These are phyloP conservation scores for Penicillium malachiteum DNA, from an alignment of 495 filamentous ascomycete species.

Conservation along the genomic window DNA sequence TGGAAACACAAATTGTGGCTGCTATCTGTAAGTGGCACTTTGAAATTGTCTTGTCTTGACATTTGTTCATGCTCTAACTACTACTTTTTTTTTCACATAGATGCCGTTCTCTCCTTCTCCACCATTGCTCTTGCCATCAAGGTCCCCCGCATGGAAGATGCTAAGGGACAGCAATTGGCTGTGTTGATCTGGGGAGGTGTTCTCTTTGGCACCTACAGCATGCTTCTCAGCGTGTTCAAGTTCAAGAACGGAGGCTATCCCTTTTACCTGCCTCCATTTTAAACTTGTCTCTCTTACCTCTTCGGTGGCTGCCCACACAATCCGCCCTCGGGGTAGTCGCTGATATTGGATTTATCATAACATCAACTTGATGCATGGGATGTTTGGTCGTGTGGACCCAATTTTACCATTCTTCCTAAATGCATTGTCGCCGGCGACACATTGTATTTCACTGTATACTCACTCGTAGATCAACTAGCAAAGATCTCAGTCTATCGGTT, in stretches of 20 bases:
- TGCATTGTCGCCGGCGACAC: constrained; percentile 21
- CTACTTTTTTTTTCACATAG: constrained; percentile 47
- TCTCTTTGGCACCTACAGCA: constrained; percentile 83
- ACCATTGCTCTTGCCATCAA: constrained; percentile 88
- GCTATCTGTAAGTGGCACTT: constrained; percentile 76
- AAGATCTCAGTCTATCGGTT: background rate
- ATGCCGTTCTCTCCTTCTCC: constrained; percentile 88
- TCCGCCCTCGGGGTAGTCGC: background rate
- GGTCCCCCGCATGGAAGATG: constrained; percentile 80
- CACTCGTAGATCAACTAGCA: constrained; percentile 12
- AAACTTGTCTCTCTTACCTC: constrained; percentile 8
- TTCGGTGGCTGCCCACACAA: background rate
- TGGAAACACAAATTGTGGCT: constrained; percentile 95
- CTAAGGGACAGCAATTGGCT: constrained; percentile 73
- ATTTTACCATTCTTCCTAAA: background rate
- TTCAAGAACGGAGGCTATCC: constrained; percentile 94
- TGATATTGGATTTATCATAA: background rate
- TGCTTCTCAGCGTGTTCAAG: constrained; percentile 89
- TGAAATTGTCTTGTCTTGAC: background rate
- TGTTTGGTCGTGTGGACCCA: background rate
- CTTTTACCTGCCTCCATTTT: constrained; percentile 91
- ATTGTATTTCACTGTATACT: constrained; percentile 10
- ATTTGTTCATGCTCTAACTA: constrained; percentile 8
- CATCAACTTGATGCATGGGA: background rate
- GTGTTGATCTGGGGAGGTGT: constrained; percentile 80